These are phyloP conservation scores for Amyloporia xantha DNA, from an alignment of 768 basidiomycete genomes.

Conservation along the genomic window DNA sequence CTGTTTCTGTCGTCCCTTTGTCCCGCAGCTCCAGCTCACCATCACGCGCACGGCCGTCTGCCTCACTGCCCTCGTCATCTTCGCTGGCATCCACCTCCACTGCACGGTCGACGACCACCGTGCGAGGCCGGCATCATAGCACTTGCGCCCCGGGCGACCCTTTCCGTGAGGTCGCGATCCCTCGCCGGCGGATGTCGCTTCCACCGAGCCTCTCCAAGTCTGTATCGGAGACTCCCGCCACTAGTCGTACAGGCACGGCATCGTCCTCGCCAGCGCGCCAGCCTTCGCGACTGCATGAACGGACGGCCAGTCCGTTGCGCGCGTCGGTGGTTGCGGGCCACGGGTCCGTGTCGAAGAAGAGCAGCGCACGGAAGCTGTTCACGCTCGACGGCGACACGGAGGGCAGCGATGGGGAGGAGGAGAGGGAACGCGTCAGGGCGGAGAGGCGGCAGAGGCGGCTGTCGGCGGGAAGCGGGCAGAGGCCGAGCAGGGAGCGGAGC, in stretches of 20 bases:
- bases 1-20: not conserved
- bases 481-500: not conserved
- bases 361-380: conserved; percentile 15
- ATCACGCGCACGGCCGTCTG: conserved; percentile 22
- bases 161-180: not conserved
- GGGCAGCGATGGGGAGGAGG: conserved; percentile 4
- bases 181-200: conserved; percentile 10
- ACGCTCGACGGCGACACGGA: conserved; percentile 11
- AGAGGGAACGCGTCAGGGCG: not conserved
- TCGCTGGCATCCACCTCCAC: conserved; percentile 35
- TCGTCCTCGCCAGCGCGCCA: not conserved
- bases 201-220: conserved; percentile 14
- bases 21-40: conserved; percentile 27
- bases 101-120: not conserved
- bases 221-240: conserved; percentile 1
- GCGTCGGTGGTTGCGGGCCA: conserved; percentile 1
- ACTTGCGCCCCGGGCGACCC: not conserved
- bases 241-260: not conserved
- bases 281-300: not conserved
- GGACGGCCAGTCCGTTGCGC: not conserved
- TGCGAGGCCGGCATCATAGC: conserved; percentile 1
- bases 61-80: conserved; percentile 37
- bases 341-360: not conserved
- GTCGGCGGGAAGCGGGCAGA: not conserved
- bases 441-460: not conserved